A percentile compares a stretch with the other conserved stretches of the same genome.
These are phyloP conservation scores for Daucus carota DNA, from an alignment of 129 eudicot genomes.

Conservation along the genomic window DH1_v3.0 NC_030381.2:2290001-2290500, in stretches of 20 bases:
- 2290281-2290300: neutral
- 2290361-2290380: constrained; percentile 8
- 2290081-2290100: constrained; percentile 86
- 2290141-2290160: constrained; percentile 4
- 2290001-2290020: neutral
- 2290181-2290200: constrained; percentile 8
- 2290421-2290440: too few relatives aligned
- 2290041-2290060: constrained; percentile 82
- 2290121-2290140: neutral
- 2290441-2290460: too few relatives aligned
- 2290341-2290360: neutral
- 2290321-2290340: neutral
- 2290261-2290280: constrained; percentile 10
- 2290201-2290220: neutral
- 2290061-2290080: constrained; percentile 86
- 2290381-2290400: neutral
- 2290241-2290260: neutral
- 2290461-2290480: too few relatives aligned
- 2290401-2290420: neutral
- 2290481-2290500: too few relatives aligned
- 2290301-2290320: neutral
- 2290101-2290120: constrained; percentile 32
- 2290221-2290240: neutral
- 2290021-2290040: constrained; percentile 26
- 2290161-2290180: constrained; percentile 3